Evolutionary conservation across 1,139 yeast species (phyloP).

Genomic region (Diutina rugosa): DNA sequence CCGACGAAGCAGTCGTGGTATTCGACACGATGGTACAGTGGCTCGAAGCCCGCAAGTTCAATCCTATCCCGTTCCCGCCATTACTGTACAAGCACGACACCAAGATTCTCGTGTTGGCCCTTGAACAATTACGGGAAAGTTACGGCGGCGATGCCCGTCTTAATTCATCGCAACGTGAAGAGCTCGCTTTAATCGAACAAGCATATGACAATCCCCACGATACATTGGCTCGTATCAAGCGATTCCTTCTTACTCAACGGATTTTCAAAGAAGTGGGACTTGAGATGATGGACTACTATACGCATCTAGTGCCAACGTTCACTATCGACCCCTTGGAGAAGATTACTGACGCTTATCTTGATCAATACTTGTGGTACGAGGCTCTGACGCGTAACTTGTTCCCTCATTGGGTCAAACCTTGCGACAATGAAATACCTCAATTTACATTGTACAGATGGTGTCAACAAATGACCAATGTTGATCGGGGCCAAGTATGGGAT

Average conservation of each 20-base stretch:
- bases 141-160: slow-evolving; percentile 75
- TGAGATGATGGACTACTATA: slow-evolving; percentile 88
- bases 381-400: slow-evolving; percentile 78
- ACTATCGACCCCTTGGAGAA: slow-evolving; percentile 86
- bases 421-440: slow-evolving; percentile 91
- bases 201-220: slow-evolving; percentile 97
- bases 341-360: slow-evolving; percentile 91
- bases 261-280: slow-evolving; percentile 83
- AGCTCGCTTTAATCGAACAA: slow-evolving; percentile 83
- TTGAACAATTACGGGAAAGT: slow-evolving; percentile 77
- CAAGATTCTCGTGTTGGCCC: slow-evolving; percentile 73
- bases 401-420: slow-evolving; percentile 95
- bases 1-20: slow-evolving; percentile 79
- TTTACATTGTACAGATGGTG: slow-evolving; percentile 88
- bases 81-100: slow-evolving; percentile 88
- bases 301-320: slow-evolving; percentile 75
- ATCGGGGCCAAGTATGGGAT: slow-evolving; percentile 55
- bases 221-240: slow-evolving; percentile 72
- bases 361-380: slow-evolving; percentile 94
- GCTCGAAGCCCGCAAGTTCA: slow-evolving; percentile 77
- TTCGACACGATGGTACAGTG: slow-evolving; percentile 85
- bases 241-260: slow-evolving; percentile 73
- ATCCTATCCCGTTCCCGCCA: slow-evolving; percentile 92
- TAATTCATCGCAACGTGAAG: slow-evolving; percentile 84
- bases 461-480: slow-evolving; percentile 78